Conservation (phyloP, 2,329 filamentous ascomycete species). For the Purpureocillium lavendulum region DNA sequence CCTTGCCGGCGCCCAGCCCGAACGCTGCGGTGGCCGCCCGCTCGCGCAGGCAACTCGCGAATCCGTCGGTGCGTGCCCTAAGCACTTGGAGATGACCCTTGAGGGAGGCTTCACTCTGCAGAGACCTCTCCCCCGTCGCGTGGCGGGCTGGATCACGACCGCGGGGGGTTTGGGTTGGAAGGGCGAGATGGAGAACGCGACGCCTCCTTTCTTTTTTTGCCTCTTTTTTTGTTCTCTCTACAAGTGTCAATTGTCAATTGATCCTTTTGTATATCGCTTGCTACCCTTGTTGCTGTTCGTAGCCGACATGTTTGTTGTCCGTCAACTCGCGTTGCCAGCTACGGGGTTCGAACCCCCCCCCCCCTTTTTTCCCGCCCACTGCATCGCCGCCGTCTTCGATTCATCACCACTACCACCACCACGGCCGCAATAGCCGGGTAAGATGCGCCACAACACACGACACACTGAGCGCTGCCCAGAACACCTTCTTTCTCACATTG, state of each 20-base stretch:
- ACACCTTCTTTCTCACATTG: neutral
- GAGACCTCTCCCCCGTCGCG: constrained; percentile 61
- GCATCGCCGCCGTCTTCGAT: constrained; percentile 4
- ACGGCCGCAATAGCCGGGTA: too few species aligned
- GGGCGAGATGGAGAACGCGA: constrained; percentile 47
- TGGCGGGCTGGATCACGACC: constrained; percentile 63
- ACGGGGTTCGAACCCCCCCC: neutral
- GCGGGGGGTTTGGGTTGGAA: constrained; percentile 50
- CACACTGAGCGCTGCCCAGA: too few species aligned
- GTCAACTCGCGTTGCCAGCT: neutral
- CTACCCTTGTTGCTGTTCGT: too few species aligned
- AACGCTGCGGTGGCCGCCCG: constrained; percentile 58
- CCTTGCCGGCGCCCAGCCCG: constrained; percentile 56
- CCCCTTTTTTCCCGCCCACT: neutral
- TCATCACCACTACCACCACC: constrained; percentile 7
- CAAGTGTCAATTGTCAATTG: neutral
- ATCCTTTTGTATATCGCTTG: neutral
- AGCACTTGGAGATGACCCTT: constrained; percentile 63
- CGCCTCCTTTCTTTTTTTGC: constrained; percentile 32
- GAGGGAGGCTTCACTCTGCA: constrained; percentile 68
- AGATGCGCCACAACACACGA: too few species aligned
- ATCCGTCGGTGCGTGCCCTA: constrained; percentile 47
- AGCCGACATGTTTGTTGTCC: too few species aligned
- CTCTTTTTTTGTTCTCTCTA: constrained; percentile 7
- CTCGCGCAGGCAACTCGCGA: constrained; percentile 62